Evolutionary conservation across 1,139 yeast species (phyloP).

Genomic region (Pichia sp.): DNA sequence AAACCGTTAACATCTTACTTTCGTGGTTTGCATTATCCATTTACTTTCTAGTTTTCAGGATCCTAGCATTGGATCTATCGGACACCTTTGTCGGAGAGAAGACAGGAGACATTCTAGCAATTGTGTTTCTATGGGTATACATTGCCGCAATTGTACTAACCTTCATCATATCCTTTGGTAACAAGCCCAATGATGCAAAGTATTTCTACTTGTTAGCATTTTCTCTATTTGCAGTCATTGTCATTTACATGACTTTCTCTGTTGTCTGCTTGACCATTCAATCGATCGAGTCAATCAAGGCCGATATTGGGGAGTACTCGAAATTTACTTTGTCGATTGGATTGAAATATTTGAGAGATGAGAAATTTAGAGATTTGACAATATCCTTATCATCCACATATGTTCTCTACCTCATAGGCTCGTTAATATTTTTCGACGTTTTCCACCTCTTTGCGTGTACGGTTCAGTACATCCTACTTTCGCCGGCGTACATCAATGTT

Average conservation of each 20-base stretch:
- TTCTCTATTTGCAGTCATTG: conserved; percentile 79
- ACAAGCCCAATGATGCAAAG: conserved; percentile 89
- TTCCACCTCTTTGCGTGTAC: conserved; percentile 74
- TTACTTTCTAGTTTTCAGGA: conserved; percentile 69
- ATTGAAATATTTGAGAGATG: conserved; percentile 49
- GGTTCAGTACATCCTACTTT: conserved; percentile 63
- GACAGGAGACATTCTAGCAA: conserved; percentile 65
- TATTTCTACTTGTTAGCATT: conserved; percentile 73
- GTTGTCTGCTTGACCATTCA: conserved; percentile 76
- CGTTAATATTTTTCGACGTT: conserved; percentile 69
- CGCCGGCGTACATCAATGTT: conserved; percentile 75
- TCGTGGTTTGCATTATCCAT: conserved; percentile 78
- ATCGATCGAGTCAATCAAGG: conserved; percentile 43
- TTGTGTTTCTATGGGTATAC: conserved; percentile 83
- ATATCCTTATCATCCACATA: conserved; percentile 87
- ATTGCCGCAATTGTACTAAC: conserved; percentile 81
- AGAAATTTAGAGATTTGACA: conserved; percentile 74
- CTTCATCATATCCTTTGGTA: conserved; percentile 88
- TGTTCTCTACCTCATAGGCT: conserved; percentile 69
- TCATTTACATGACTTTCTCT: conserved; percentile 88
- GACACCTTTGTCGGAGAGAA: conserved; percentile 42
- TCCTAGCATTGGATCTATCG: conserved; percentile 49
- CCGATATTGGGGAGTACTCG: conserved; percentile 32
- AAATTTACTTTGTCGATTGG: conserved; percentile 42
- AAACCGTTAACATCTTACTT: conserved; percentile 56